These are phyloP conservation scores for Tylopilus subfusipes DNA, from an alignment of 768 basidiomycete genomes.

Conservation along the genomic window DNA sequence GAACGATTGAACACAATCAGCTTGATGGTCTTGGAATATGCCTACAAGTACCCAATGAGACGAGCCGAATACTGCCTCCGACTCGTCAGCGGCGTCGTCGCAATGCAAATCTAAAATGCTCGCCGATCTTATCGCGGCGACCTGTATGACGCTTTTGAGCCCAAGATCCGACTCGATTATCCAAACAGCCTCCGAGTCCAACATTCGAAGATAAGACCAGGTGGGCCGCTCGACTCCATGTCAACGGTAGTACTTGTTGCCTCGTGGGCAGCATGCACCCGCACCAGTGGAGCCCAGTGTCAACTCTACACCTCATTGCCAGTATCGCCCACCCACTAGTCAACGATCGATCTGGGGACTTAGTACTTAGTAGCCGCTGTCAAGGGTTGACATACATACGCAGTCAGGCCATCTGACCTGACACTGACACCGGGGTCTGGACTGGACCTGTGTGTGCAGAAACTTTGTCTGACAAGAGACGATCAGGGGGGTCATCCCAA, in stretches of 20 bases:
- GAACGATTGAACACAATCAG: conserved; percentile 12
- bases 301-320: conserved; percentile 13
- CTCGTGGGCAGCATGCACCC: conserved; percentile 17
- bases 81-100: background rate
- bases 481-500: background rate
- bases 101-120: background rate
- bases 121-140: conserved; percentile 9
- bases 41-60: too few relatives aligned
- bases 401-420: too few relatives aligned
- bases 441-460: background rate
- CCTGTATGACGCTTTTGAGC: too few relatives aligned
- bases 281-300: conserved; percentile 1
- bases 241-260: background rate
- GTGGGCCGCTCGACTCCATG: background rate
- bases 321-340: background rate
- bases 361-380: too few relatives aligned
- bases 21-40: background rate
- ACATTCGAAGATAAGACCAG: background rate
- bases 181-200: background rate
- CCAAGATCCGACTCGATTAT: background rate
- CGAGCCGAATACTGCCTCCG: background rate
- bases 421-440: too few relatives aligned
- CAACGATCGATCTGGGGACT: conserved; percentile 3
- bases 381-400: too few relatives aligned
- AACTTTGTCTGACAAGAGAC: background rate